A percentile compares a stretch with the other conserved stretches of the same genome.
Conservation (phyloP, 2,329 filamentous ascomycete genomes). For the Ascomycota sp. region DNA sequence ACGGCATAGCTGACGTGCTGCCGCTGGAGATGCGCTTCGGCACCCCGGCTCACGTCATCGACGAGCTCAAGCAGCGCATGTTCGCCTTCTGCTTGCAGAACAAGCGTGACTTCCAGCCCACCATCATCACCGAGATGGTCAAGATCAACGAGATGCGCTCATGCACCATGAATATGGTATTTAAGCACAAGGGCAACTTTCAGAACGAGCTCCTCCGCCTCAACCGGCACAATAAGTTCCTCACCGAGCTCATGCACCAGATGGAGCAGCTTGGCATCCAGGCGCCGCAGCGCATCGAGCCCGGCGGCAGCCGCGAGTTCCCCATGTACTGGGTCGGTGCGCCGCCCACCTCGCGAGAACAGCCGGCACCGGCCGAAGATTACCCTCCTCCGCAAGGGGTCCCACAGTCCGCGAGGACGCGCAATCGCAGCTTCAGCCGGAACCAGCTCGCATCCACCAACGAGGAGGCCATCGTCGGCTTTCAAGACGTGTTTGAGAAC, state of each 20-base stretch:
- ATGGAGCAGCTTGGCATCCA: conserved; percentile 72
- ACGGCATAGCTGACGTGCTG: conserved; percentile 67
- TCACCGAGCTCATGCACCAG: conserved; percentile 69
- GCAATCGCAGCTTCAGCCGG: conserved; percentile 3
- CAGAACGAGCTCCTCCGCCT: conserved; percentile 85
- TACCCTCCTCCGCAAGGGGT: not conserved
- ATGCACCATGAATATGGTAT: conserved; percentile 74
- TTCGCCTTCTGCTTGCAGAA: conserved; percentile 64
- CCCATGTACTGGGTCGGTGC: conserved; percentile 33
- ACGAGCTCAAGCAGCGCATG: conserved; percentile 56
- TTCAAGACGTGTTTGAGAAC: conserved; percentile 23
- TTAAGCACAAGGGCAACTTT: conserved; percentile 95
- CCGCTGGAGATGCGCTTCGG: conserved; percentile 73
- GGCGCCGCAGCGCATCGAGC: conserved; percentile 38
- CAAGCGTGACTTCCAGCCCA: conserved; percentile 72
- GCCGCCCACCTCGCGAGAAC: conserved; percentile 12
- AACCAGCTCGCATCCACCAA: conserved; percentile 7
- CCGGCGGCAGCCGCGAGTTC: conserved; percentile 45
- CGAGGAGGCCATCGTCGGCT: conserved; percentile 16
- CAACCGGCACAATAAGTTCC: conserved; percentile 80
- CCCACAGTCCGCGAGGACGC: not conserved
- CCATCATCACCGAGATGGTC: conserved; percentile 67
- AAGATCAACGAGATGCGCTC: conserved; percentile 64
- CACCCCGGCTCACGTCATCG: conserved; percentile 62
- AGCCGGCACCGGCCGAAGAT: not conserved